These are phyloP conservation scores for Phylloporus sp. DNA, from an alignment of 768 basidiomycete genomes.

Conservation along the genomic window DNA sequence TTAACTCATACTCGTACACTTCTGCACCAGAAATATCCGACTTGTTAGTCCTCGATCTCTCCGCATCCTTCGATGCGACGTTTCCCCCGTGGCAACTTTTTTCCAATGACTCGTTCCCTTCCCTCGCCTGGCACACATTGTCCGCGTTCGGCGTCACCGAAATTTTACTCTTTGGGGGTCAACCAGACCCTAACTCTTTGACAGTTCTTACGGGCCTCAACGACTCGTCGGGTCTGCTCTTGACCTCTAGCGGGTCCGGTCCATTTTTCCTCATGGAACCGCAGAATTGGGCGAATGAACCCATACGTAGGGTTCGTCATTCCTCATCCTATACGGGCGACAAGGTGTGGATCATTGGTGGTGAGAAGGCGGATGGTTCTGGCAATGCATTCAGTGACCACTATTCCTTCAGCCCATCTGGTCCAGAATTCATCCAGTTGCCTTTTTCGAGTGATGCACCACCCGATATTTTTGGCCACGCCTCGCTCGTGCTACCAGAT, in stretches of 20 bases:
- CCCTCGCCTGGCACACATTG: constrained; percentile 76
- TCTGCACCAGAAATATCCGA: constrained; percentile 72
- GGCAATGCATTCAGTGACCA: constrained; percentile 55
- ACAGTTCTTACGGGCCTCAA: constrained; percentile 44
- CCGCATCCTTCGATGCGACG: constrained; percentile 49
- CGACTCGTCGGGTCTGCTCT: constrained; percentile 62
- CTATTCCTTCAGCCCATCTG: constrained; percentile 53
- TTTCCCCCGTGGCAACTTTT: constrained; percentile 68
- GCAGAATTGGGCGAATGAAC: constrained; percentile 57
- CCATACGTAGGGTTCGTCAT: constrained; percentile 74
- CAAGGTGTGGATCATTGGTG: constrained; percentile 68
- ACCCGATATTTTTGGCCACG: constrained; percentile 67
- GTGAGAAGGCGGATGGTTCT: constrained; percentile 79
- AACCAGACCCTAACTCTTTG: constrained; percentile 55
- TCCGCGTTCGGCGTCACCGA: constrained; percentile 54
- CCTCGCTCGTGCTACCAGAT: constrained; percentile 61
- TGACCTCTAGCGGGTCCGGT: constrained; percentile 33
- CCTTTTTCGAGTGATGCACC: constrained; percentile 51
- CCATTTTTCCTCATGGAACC: constrained; percentile 48
- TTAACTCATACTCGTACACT: constrained; percentile 64
- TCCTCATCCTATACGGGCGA: constrained; percentile 50
- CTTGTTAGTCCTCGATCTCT: constrained; percentile 62
- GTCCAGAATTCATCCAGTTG: constrained; percentile 49
- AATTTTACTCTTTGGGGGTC: constrained; percentile 71
- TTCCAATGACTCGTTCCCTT: constrained; percentile 46